Evolutionary conservation across 495 filamentous ascomycete species (phyloP).

Genomic region (Penicillium simplicissimum): DNA sequence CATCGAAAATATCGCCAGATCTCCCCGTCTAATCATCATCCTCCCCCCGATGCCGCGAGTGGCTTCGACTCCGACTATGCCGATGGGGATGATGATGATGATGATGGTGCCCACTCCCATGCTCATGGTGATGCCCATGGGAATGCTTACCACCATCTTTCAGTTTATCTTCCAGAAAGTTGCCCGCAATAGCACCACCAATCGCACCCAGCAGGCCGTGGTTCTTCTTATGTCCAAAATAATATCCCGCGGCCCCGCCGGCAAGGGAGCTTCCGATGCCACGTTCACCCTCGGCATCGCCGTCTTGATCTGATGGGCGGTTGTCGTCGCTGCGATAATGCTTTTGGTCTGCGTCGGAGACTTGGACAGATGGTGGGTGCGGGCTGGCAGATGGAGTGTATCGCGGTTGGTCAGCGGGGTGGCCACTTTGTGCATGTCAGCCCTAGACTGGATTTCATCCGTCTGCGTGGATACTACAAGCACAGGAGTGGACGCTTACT

Average conservation of each 20-base stretch:
- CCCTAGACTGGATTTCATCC: not conserved
- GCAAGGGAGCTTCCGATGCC: slow-evolving; percentile 43
- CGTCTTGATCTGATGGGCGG: slow-evolving; percentile 17
- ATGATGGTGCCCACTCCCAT: slow-evolving; percentile 9
- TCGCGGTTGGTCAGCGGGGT: slow-evolving; percentile 22
- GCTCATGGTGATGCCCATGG: slow-evolving; percentile 23
- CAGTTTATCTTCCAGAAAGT: slow-evolving; percentile 43
- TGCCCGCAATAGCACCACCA: slow-evolving; percentile 51
- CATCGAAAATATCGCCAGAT: not conserved
- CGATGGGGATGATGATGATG: slow-evolving; percentile 14
- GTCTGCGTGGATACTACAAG: not conserved
- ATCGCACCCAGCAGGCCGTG: slow-evolving; percentile 52
- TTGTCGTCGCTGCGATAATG: slow-evolving; percentile 9
- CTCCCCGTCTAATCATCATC: slow-evolving; percentile 14
- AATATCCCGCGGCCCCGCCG: slow-evolving; percentile 51
- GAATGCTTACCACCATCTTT: slow-evolving; percentile 32
- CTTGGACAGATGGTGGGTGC: slow-evolving; percentile 22
- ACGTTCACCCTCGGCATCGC: slow-evolving; percentile 42
- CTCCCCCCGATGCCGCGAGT: slow-evolving; percentile 19
- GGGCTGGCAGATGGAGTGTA: slow-evolving; percentile 24
- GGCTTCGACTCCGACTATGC: slow-evolving; percentile 21
- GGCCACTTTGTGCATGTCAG: slow-evolving; percentile 9
- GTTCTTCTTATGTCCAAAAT: slow-evolving; percentile 46
- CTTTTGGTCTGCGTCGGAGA: slow-evolving; percentile 19
- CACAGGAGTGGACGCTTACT: slow-evolving; percentile 27